Evolutionary conservation across 441 rosid species (phyloP), one percentile per base, ranked within the genome.

Genomic region (Francoa sonchifolia): DNA sequence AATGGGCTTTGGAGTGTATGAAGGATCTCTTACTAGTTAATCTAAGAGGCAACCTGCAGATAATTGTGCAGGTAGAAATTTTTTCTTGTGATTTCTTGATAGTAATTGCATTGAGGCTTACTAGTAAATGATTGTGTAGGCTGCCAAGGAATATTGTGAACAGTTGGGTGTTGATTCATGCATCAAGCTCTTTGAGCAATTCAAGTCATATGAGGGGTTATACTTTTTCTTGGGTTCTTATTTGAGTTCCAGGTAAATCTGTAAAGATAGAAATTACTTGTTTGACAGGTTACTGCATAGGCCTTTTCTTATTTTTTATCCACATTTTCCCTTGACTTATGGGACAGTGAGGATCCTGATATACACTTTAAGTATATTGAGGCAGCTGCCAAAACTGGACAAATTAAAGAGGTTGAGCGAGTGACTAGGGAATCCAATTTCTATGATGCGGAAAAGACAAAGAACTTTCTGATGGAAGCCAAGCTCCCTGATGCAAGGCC

Each of bases 401-500:
- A 90, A 56, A 80, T 90, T 55, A 90, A 90, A 51, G 99, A 90
- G 70, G 99, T 90, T 39, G 96, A 90, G 62, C 96, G 98, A 10
- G 98, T 90, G 33, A 85, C 96, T 33, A 71, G 98, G 39, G 98
- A 90, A 58, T 85, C 98, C 39, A 85, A 85, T 44, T 85, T 82
- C 44, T 89, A 89, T 61, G 96, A 89, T 45, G 71, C 98, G 49
- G 93, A 85, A 57, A 89, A 89, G 85, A 76, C 94, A 1, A 89
- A 85, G 68, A 89, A 77, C 72, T 87, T 87, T 48, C 61, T 87
- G 55, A 87, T 83, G 97, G 97, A 87, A 69, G 89, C 93, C 53
- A 83, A 88, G 57, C 95, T 88, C 56, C 95, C 97, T 3, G 89
- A 78, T 81, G 89, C 87, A 11, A 56, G 94, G 48, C 89, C 84